Base-by-base conservation (phyloP, 257 asterid genomes). In the Cynanchum wilfordii region DNA sequence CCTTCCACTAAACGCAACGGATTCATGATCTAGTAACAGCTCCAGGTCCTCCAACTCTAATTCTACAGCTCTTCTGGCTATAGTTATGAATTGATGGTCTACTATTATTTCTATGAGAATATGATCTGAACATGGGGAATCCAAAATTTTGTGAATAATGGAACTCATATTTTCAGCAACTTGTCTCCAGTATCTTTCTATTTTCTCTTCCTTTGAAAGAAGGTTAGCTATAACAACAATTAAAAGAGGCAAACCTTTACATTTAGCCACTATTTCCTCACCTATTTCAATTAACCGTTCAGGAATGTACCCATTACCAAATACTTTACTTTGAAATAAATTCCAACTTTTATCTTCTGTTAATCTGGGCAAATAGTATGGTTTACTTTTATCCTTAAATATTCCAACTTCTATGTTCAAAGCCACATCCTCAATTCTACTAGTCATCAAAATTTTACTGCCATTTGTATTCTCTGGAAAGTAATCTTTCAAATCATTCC, bases 371-470 rank as follows among this genome's bases (percentile, higher is more conserved):
- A 55, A 42, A 40, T 15, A 10, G 45, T 57, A 36, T 12, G 59
- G 69, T 13, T 6, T 4, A 9, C 10, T 22, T 2, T 11, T 11
- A 1, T 27, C 24, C n/a, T 22, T 17, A 2, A 5, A 38, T 38
- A 38, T 38, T 38, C 44, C 44, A 38, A 38, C 47, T 42, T 42
- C 1, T 42, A 64, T 50, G 1, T 40, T 11, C 1, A 7, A 11
- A 0, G 45, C 68, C 15, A 58, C 68, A 7, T 72, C 42, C 47
- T 54, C 36, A 10, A 56, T n/a, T 24, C 75, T 15, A 15, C 54
- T 71, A 11, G 66, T 56, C 40, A 71, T 20, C 20, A 71, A 54
- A 44, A 71, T 56, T 22, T 66, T 40, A 71, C 75, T 56, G 24
- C 38, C 27, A 2, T 55, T 38, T 3, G 7, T 33, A 40, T 56